phyloP scores from a whole-genome alignment of 331 rosid genomes.

The Acacia concinna region DNA sequence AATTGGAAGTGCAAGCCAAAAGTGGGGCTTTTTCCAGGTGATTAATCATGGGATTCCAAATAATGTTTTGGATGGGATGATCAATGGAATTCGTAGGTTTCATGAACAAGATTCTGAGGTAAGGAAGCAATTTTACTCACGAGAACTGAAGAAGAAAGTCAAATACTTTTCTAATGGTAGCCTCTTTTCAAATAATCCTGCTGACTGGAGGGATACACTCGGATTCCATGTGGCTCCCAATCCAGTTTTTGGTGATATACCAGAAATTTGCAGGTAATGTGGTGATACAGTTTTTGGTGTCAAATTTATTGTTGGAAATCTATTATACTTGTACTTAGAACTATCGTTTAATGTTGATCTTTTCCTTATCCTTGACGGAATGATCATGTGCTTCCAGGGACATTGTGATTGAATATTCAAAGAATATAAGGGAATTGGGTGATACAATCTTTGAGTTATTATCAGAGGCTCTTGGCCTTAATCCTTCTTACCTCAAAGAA shows the following conservation, averaged over 20 bases:
- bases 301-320: neutral
- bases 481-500: slow-evolving; percentile 40
- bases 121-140: slow-evolving; percentile 11
- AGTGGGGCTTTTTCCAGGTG: slow-evolving; percentile 42
- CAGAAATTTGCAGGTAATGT: neutral
- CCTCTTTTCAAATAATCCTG: neutral
- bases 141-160: slow-evolving; percentile 12
- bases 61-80: slow-evolving; percentile 23
- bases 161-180: neutral
- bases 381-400: slow-evolving; percentile 38
- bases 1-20: slow-evolving; percentile 17
- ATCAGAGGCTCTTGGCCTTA: slow-evolving; percentile 56
- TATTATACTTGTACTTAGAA: neutral
- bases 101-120: slow-evolving; percentile 28
- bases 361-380: neutral
- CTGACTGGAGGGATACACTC: slow-evolving; percentile 19
- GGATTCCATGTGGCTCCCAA: neutral
- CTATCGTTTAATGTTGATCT: neutral
- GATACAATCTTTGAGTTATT: slow-evolving; percentile 43
- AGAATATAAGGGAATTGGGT: slow-evolving; percentile 46
- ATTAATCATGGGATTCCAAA: slow-evolving; percentile 34
- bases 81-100: slow-evolving; percentile 23
- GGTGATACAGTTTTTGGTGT: neutral
- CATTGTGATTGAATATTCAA: slow-evolving; percentile 41
- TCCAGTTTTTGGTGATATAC: slow-evolving; percentile 15